Percentiles rank a stretch among this genome's conserved stretches.
These are phyloP conservation scores for Plasmodium fragile DNA, from an alignment of 169 alveolate species.

Conservation along the genomic window DNA sequence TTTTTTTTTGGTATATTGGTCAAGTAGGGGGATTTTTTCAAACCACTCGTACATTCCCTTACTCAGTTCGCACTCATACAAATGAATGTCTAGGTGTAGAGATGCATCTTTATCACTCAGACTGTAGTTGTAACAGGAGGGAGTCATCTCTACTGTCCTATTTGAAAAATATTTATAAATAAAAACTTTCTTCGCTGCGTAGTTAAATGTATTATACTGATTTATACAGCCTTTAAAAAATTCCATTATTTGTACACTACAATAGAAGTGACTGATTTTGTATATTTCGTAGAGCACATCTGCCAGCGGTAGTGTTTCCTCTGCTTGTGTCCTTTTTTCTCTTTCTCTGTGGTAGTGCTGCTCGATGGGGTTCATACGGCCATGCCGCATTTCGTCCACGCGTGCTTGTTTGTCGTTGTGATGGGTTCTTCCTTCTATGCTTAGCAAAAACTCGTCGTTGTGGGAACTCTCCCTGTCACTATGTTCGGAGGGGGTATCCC, in stretches of 20 bases:
- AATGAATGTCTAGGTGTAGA: constrained; percentile 39
- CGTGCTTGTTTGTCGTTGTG: neutral
- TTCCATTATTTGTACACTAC: constrained; percentile 36
- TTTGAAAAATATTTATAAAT: constrained; percentile 28
- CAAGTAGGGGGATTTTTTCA: constrained; percentile 14
- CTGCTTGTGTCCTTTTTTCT: constrained; percentile 7
- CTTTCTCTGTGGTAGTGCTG: constrained; percentile 10
- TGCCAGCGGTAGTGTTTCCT: neutral
- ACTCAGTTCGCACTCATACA: constrained; percentile 7
- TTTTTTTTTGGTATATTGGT: constrained; percentile 20
- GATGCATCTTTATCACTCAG: constrained; percentile 2
- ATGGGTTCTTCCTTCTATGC: neutral
- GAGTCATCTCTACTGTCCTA: constrained; percentile 11
- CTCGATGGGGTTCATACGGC: constrained; percentile 8
- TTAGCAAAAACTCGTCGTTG: neutral
- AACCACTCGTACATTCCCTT: constrained; percentile 19
- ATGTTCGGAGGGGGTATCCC: neutral
- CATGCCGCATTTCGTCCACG: neutral
- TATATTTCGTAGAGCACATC: constrained; percentile 52
- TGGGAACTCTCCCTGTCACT: neutral
- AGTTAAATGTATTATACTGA: constrained; percentile 42
- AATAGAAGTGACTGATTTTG: constrained; percentile 57
- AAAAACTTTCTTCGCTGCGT: constrained; percentile 10
- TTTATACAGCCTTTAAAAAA: constrained; percentile 46
- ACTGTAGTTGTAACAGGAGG: constrained; percentile 46